Conservation (phyloP, 2,329 filamentous ascomycete genomes). For the Beauveria rudraprayagi region DNA sequence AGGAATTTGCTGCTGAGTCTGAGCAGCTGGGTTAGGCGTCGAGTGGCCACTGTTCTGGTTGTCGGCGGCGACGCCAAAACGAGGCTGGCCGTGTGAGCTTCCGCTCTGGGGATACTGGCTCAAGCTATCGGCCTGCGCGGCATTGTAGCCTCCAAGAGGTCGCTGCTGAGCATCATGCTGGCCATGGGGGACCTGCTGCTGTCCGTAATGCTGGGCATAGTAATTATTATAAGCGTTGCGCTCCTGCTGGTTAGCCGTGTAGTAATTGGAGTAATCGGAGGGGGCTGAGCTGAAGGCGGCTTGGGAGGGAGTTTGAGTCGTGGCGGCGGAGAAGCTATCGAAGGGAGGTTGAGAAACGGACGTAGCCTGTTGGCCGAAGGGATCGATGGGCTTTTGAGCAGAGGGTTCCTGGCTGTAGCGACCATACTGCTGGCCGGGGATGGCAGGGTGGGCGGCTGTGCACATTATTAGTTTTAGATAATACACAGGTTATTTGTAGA, state of each 20-base stretch:
- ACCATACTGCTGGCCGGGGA: constrained; percentile 57
- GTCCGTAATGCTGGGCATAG: constrained; percentile 55
- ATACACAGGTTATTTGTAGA: neutral
- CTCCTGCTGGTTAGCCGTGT: constrained; percentile 64
- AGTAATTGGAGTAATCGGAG: constrained; percentile 77
- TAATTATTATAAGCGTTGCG: constrained; percentile 75
- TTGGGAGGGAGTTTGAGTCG: constrained; percentile 52
- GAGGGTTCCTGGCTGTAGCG: constrained; percentile 62
- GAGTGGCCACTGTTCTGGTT: constrained; percentile 81
- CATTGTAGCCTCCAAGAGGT: constrained; percentile 66
- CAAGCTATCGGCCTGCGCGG: constrained; percentile 54
- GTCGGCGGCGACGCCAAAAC: constrained; percentile 54
- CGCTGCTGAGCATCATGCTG: constrained; percentile 76
- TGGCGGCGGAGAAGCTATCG: constrained; percentile 52
- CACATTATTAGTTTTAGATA: neutral
- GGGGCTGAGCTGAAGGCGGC: constrained; percentile 66
- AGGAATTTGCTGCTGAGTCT: constrained; percentile 36
- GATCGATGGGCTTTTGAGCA: constrained; percentile 77
- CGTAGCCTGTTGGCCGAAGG: constrained; percentile 68
- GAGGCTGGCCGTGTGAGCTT: constrained; percentile 43
- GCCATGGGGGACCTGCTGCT: constrained; percentile 49
- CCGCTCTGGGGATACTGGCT: constrained; percentile 70
- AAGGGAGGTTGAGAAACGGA: constrained; percentile 45
- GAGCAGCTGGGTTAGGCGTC: constrained; percentile 72
- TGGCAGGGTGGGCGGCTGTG: constrained; percentile 38